Base-by-base conservation (phyloP, 495 filamentous ascomycete species). In the Daldinia grandis region DNA sequence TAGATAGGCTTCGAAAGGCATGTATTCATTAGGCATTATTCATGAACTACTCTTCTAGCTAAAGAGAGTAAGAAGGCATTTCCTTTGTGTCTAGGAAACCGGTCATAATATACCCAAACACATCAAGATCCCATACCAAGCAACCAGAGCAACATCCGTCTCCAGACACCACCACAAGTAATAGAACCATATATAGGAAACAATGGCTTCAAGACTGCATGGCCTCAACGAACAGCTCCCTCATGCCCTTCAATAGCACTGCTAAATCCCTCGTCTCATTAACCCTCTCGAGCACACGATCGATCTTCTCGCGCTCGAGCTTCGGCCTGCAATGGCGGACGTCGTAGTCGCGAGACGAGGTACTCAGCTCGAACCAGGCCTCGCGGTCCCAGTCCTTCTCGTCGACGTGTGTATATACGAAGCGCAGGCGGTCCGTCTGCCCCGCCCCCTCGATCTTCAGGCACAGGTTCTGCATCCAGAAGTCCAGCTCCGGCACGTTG, bases 401-500 rank as follows among this genome's bases (percentile, higher is more conserved):
- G 75, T 91, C 87, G 30, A 97, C 79, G 78, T 97, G 91, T n/a
- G 87, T 93, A 76, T 91, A 99, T 4, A 94, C 87, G 82, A 99
- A 97, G 79, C 94, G 96, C 67, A 99, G 82, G 38, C 92, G 84
- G 79, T 98, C 94, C 59, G 91, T 89, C 56, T 86, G 84, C 0
- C 95, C 95, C 0, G 91, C 91, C 4, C 95, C 95, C 77, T 98
- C 94, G 76, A 99, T 95, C 56, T 91, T 84, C 81, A 98, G 73
- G 64, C 95, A 91, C 66, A 99, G 82, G 77, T 93, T 93, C 62
- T 92, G 90, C 75, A 96, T 90, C 96, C 96, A 99, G 78, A 99
- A 98, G 40, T 93, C 90, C 40, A 98, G 84, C 78, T 99, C 95
- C 2, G 95, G 95, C 47, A 90, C 86, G 78, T 98, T 97, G 66